phyloP scores from a whole-genome alignment of 1,284 basidiomycete species.

The Meira miltonrushii region DNA sequence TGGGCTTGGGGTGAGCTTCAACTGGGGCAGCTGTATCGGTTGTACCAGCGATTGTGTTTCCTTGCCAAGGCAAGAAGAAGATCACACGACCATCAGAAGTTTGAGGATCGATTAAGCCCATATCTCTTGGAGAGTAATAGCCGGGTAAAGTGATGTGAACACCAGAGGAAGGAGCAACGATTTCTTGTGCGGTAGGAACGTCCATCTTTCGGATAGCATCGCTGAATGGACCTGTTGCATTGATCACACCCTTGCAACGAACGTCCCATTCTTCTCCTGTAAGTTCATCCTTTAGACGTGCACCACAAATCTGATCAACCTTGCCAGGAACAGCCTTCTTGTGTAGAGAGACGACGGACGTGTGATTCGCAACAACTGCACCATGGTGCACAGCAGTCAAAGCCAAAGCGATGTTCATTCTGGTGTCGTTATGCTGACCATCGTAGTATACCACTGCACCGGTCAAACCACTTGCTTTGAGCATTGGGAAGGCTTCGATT shows the following conservation, averaged over 20 bases:
- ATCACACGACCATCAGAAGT: constrained; percentile 96
- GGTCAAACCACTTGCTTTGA: constrained; percentile 84
- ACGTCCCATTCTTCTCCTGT: constrained; percentile 79
- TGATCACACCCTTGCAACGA: constrained; percentile 84
- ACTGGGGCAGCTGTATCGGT: constrained; percentile 81
- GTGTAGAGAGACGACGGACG: constrained; percentile 74
- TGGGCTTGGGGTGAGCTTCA: constrained; percentile 71
- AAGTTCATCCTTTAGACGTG: constrained; percentile 72
- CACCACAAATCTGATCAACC: constrained; percentile 65
- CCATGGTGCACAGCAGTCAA: constrained; percentile 90
- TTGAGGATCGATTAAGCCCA: constrained; percentile 91
- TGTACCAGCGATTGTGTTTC: constrained; percentile 93
- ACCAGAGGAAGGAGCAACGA: constrained; percentile 86
- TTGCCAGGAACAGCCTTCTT: constrained; percentile 60
- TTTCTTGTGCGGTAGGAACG: constrained; percentile 72
- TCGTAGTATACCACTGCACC: constrained; percentile 97
- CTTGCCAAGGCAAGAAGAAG: constrained; percentile 98
- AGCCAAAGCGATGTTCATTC: constrained; percentile 87
- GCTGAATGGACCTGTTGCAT: constrained; percentile 91
- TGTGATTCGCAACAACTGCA: constrained; percentile 82
- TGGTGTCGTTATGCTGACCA: constrained; percentile 94
- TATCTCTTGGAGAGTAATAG: constrained; percentile 90
- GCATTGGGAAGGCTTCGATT: constrained; percentile 90
- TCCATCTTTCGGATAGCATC: constrained; percentile 83
- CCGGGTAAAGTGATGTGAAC: constrained; percentile 95